Percentiles rank a stretch among this genome's conserved stretches.
Conservation (phyloP, 2,329 filamentous ascomycete species). For the Colletotrichum brevisporum region DNA sequence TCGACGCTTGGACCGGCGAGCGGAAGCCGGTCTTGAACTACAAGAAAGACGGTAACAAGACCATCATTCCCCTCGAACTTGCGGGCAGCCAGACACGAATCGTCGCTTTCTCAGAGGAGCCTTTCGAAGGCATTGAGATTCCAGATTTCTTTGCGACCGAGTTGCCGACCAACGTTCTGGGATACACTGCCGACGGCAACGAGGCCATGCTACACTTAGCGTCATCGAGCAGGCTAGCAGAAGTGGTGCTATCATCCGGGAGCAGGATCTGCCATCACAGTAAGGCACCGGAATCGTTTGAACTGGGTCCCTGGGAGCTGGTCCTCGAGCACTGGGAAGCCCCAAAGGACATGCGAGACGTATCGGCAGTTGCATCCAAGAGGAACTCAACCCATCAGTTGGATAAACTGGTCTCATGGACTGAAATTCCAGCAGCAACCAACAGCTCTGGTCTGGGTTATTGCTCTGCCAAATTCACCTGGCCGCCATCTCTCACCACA, state of each 20-base stretch:
- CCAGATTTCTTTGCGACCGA: background rate
- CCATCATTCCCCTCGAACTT: conserved; percentile 19
- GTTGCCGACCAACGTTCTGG: background rate
- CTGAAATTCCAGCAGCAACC: conserved; percentile 10
- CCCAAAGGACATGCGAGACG: conserved; percentile 20
- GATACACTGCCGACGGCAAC: background rate
- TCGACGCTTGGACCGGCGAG: conserved; percentile 30
- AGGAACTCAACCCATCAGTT: conserved; percentile 30
- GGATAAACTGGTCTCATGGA: conserved; percentile 14
- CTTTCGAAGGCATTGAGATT: background rate
- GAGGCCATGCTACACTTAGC: background rate
- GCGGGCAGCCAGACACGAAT: conserved; percentile 30
- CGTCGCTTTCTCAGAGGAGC: background rate
- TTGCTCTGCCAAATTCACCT: conserved; percentile 28
- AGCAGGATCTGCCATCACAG: background rate
- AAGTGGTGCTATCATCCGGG: background rate
- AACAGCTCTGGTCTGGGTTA: conserved; percentile 34
- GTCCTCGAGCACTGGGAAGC: conserved; percentile 34
- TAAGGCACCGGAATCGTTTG: background rate
- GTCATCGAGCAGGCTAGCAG: background rate
- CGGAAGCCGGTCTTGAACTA: conserved; percentile 19
- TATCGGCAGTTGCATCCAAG: conserved; percentile 11
- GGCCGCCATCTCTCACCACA: background rate
- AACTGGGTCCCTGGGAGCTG: conserved; percentile 22
- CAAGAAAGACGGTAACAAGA: background rate